Conservation (phyloP, 2,329 filamentous ascomycete species). For the Scedosporium apiospermum region DNA sequence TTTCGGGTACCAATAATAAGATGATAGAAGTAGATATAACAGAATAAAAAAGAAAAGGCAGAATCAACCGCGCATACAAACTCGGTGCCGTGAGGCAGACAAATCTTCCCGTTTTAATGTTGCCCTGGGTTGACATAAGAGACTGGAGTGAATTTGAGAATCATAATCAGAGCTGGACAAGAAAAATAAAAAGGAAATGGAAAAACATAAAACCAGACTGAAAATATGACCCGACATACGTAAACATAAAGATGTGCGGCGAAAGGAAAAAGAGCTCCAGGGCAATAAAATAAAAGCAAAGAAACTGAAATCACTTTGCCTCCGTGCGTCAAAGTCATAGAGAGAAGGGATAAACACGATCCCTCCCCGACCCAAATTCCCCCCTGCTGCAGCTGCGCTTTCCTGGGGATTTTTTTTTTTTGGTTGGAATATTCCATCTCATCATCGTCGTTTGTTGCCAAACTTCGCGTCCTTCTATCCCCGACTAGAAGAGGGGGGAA, state of each 20-base stretch:
- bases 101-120: slow-evolving; percentile 28
- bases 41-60: background rate
- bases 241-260: background rate
- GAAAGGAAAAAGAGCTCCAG: too few relatives aligned
- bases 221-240: background rate
- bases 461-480: slow-evolving; percentile 5
- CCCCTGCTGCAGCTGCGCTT: background rate
- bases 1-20: background rate
- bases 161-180: background rate
- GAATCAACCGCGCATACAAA: background rate
- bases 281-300: too few relatives aligned
- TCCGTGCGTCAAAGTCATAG: too few relatives aligned
- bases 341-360: background rate
- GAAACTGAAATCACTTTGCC: too few relatives aligned
- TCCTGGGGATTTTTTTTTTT: background rate
- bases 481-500: background rate
- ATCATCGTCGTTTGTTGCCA: slow-evolving; percentile 7
- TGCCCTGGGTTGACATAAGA: background rate
- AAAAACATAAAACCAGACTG: background rate
- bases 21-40: background rate
- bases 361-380: background rate
- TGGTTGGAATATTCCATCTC: background rate
- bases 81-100: slow-evolving; percentile 26
- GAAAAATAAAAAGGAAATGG: slow-evolving; percentile 3
- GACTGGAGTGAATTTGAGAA: background rate